Percentiles rank a stretch among this genome's conserved stretches.
These are phyloP conservation scores for Rugonectria rugulosa DNA, from an alignment of 2,329 filamentous ascomycete species.

Conservation along the genomic window DNA sequence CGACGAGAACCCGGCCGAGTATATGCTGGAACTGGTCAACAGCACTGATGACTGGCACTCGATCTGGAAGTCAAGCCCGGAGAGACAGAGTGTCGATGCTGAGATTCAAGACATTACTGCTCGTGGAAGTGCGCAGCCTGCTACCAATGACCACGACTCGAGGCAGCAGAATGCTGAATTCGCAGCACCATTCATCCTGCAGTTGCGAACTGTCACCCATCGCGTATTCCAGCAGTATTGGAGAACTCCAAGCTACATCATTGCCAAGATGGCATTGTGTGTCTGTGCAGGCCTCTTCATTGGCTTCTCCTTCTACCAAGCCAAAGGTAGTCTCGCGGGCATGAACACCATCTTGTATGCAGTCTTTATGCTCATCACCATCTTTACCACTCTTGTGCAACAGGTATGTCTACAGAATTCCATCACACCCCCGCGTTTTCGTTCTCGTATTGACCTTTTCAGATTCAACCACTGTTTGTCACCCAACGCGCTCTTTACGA, in stretches of 20 bases:
- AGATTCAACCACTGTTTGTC: conserved; percentile 80
- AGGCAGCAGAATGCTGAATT: conserved; percentile 65
- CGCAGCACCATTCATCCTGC: conserved; percentile 74
- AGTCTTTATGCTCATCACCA: conserved; percentile 78
- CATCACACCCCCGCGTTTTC: no score
- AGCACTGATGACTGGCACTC: no score
- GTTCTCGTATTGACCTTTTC: no score
- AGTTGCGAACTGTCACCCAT: conserved; percentile 58
- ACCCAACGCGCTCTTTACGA: conserved; percentile 79
- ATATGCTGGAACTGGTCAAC: conserved; percentile 69
- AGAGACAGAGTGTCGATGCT: conserved; percentile 59
- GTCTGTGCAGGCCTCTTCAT: conserved; percentile 72
- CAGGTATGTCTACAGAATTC: conserved; percentile 50
- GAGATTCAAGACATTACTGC: no score
- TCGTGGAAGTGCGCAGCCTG: no score
- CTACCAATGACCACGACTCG: no score
- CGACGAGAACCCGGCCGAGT: conserved; percentile 78
- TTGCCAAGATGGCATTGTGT: conserved; percentile 72
- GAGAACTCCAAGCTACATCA: conserved; percentile 80
- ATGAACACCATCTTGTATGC: conserved; percentile 78
- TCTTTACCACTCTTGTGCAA: conserved; percentile 75
- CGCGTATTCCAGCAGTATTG: conserved; percentile 86
- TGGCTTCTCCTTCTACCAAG: conserved; percentile 73
- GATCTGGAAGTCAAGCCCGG: conserved; percentile 47
- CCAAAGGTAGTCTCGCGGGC: conserved; percentile 66